phyloP scores from a whole-genome alignment of 305 asterid genomes.

The Petunia hybrid region DNA sequence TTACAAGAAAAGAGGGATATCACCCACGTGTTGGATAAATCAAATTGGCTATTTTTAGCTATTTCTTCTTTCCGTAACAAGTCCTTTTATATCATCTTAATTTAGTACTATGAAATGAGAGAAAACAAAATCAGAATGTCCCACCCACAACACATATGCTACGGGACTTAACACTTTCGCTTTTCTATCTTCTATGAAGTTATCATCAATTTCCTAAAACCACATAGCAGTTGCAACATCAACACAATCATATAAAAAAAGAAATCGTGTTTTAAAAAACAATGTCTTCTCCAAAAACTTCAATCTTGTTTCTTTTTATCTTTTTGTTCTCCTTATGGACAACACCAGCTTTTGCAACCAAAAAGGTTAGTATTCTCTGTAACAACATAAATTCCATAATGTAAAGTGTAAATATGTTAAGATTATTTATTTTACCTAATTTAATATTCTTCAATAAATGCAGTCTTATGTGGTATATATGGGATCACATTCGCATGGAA shows the following conservation, averaged over 20 bases:
- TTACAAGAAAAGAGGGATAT: background rate
- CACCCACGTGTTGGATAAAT: conserved; percentile 8
- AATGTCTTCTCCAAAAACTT: conserved; percentile 41
- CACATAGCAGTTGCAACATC: background rate
- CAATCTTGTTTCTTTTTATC: conserved; percentile 43
- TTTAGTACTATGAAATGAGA: background rate
- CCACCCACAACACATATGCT: too few species aligned
- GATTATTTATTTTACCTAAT: background rate
- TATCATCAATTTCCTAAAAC: background rate
- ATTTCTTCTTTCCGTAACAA: background rate
- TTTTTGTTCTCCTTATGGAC: conserved; percentile 26
- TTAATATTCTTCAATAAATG: background rate
- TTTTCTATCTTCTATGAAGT: background rate
- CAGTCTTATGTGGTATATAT: conserved; percentile 76
- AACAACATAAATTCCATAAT: background rate
- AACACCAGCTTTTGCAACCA: conserved; percentile 56
- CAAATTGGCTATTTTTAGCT: background rate
- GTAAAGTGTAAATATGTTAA: background rate
- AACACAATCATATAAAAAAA: background rate
- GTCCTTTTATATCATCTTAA: background rate
- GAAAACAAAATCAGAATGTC: background rate
- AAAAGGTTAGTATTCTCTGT: conserved; percentile 38
- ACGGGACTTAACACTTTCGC: background rate
- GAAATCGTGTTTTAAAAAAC: background rate
- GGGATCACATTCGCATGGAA: conserved; percentile 85